A percentile compares a stretch with the other conserved stretches of the same genome.
phyloP scores from a whole-genome alignment of 352 stramenopile species.

The Pythium monospermum region DNA sequence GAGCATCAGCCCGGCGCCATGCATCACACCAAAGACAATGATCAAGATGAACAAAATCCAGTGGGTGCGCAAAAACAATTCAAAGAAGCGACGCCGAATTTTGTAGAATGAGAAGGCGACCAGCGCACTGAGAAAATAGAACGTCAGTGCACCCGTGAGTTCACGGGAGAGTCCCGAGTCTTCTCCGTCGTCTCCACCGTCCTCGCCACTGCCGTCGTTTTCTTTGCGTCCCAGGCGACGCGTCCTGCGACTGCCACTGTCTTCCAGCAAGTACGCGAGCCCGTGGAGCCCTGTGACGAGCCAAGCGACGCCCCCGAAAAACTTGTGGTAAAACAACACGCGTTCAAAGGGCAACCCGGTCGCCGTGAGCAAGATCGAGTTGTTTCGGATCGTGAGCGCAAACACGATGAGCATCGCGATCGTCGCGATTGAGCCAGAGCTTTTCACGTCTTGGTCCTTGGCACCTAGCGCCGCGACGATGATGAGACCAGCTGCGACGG shows the following conservation, averaged over 20 bases:
- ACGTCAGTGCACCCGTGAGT: conserved; percentile 17
- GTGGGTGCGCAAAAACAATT: conserved; percentile 44
- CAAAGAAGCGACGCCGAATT: conserved; percentile 45
- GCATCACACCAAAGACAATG: conserved; percentile 32
- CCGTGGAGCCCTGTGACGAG: conserved; percentile 35
- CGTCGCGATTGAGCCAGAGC: conserved; percentile 20
- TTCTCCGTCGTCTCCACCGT: conserved; percentile 12
- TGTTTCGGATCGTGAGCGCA: conserved; percentile 42
- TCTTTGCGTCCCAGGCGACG: not conserved
- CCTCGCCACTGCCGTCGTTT: not conserved
- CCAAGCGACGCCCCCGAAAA: conserved; percentile 29
- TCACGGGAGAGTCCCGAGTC: not conserved
- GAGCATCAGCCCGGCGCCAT: conserved; percentile 30
- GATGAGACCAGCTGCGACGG: conserved; percentile 1
- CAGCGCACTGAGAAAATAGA: conserved; percentile 30
- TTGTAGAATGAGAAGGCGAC: conserved; percentile 29
- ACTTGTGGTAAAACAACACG: conserved; percentile 46
- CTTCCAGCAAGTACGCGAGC: conserved; percentile 30
- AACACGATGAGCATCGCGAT: conserved; percentile 36
- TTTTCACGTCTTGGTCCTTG: not conserved
- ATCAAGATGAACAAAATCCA: conserved; percentile 48
- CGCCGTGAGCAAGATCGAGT: conserved; percentile 32
- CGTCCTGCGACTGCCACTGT: conserved; percentile 1
- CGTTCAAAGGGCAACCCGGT: conserved; percentile 51
- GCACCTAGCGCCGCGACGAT: not conserved